phyloP scores from a whole-genome alignment of 805 yeast species.

The Blastobotrys chiropterorum region DNA sequence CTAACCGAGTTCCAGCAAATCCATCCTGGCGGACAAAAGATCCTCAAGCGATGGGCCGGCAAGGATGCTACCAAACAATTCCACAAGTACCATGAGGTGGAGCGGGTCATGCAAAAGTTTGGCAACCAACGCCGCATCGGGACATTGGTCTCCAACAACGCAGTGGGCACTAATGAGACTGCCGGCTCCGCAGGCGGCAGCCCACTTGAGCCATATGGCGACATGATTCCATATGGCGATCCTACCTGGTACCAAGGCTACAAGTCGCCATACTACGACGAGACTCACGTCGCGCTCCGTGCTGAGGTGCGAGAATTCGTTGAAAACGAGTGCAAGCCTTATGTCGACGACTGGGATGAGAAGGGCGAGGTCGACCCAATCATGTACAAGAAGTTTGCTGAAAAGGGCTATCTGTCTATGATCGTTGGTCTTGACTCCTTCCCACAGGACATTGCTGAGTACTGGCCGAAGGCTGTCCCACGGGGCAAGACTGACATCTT shows the following conservation, averaged over 20 bases:
- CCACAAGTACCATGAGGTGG: slow-evolving; percentile 40
- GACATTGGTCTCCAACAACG: slow-evolving; percentile 16
- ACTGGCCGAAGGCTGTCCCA: slow-evolving; percentile 32
- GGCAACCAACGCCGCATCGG: slow-evolving; percentile 32
- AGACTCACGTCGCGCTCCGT: slow-evolving; percentile 36
- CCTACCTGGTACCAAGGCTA: slow-evolving; percentile 37
- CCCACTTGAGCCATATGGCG: slow-evolving; percentile 19
- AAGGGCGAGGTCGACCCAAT: slow-evolving; percentile 31
- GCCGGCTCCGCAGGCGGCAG: slow-evolving; percentile 5
- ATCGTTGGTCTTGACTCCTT: slow-evolving; percentile 31
- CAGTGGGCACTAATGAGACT: slow-evolving; percentile 13
- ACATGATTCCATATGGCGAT: slow-evolving; percentile 35
- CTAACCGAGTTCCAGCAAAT: slow-evolving; percentile 61
- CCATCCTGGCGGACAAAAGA: slow-evolving; percentile 79
- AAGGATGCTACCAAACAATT: slow-evolving; percentile 67
- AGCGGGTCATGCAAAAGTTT: slow-evolving; percentile 30
- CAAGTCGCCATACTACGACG: slow-evolving; percentile 34
- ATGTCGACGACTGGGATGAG: slow-evolving; percentile 39
- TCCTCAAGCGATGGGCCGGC: slow-evolving; percentile 76
- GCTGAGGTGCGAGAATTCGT: slow-evolving; percentile 36
- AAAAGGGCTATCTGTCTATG: slow-evolving; percentile 37
- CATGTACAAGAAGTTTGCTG: slow-evolving; percentile 32
- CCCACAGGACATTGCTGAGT: slow-evolving; percentile 34
- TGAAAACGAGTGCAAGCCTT: slow-evolving; percentile 34
- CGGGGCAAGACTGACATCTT: slow-evolving; percentile 34